A percentile compares a stretch with the other conserved stretches of the same genome.
phyloP scores from a whole-genome alignment of 192 early-diverging fungal species.

The Radiomyces spectabilis region DNA sequence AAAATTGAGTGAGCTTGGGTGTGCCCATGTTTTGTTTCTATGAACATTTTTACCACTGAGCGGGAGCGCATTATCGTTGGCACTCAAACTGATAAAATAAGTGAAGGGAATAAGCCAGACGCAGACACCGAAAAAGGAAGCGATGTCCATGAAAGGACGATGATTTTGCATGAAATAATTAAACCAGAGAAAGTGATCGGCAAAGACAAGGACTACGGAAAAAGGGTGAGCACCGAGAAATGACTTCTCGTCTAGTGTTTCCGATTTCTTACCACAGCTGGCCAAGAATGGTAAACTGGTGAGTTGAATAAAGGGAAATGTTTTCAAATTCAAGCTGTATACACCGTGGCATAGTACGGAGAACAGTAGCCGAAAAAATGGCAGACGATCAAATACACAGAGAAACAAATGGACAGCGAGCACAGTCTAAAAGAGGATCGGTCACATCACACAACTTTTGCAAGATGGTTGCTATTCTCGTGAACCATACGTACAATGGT shows the following conservation, averaged over 20 bases:
- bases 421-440: slow-evolving; percentile 33
- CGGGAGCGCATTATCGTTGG: slow-evolving; percentile 82
- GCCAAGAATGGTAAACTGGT: slow-evolving; percentile 65
- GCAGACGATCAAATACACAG: slow-evolving; percentile 71
- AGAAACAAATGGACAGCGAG: slow-evolving; percentile 64
- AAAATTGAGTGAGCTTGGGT: neutral
- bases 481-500: slow-evolving; percentile 35
- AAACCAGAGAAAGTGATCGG: slow-evolving; percentile 96
- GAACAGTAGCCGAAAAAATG: slow-evolving; percentile 58
- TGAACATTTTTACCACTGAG: slow-evolving; percentile 21
- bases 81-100: slow-evolving; percentile 88
- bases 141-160: slow-evolving; percentile 73
- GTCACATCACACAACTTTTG: neutral
- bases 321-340: slow-evolving; percentile 72
- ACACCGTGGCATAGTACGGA: slow-evolving; percentile 71
- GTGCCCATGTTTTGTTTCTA: neutral
- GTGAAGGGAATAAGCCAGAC: slow-evolving; percentile 93
- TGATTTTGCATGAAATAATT: slow-evolving; percentile 73
- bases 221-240: neutral
- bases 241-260: neutral
- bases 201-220: slow-evolving; percentile 59
- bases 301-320: slow-evolving; percentile 80
- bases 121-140: slow-evolving; percentile 87
- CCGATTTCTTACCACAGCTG: slow-evolving; percentile 67
- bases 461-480: neutral